A percentile compares a stretch with the other conserved stretches of the same genome.
Conservation (phyloP, 495 filamentous ascomycete species). For the Penicillium parvum region DNA sequence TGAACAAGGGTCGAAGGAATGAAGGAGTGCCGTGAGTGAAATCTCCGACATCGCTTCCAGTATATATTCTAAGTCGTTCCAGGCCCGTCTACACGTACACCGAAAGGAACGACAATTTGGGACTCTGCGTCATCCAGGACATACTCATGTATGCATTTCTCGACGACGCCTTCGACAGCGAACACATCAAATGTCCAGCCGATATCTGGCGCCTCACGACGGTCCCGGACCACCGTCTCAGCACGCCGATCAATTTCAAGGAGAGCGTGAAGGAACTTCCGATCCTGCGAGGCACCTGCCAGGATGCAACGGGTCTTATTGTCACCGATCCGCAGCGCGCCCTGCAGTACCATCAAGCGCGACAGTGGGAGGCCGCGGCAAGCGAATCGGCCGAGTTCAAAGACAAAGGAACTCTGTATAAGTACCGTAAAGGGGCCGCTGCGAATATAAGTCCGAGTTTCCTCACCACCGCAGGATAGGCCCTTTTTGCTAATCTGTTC, state of each 20-base stretch:
- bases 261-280: constrained; percentile 12
- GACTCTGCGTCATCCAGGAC: constrained; percentile 22
- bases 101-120: constrained; percentile 24
- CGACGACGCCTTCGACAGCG: constrained; percentile 14
- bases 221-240: constrained; percentile 16
- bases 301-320: constrained; percentile 3
- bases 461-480: background rate
- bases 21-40: constrained; percentile 17
- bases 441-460: constrained; percentile 12
- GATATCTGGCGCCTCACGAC: constrained; percentile 19
- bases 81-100: constrained; percentile 21
- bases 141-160: constrained; percentile 11
- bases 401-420: constrained; percentile 17
- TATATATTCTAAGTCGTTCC: constrained; percentile 7
- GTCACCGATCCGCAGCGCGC: constrained; percentile 10
- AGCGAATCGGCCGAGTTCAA: constrained; percentile 13
- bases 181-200: constrained; percentile 13
- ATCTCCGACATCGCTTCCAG: no score
- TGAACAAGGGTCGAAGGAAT: constrained; percentile 26
- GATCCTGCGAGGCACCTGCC: constrained; percentile 3
- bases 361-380: constrained; percentile 6
- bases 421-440: constrained; percentile 23
- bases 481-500: background rate
- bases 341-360: constrained; percentile 7
- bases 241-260: constrained; percentile 24